phyloP scores from a whole-genome alignment of 2,329 filamentous ascomycete species.

The Phialophora tarda region DNA sequence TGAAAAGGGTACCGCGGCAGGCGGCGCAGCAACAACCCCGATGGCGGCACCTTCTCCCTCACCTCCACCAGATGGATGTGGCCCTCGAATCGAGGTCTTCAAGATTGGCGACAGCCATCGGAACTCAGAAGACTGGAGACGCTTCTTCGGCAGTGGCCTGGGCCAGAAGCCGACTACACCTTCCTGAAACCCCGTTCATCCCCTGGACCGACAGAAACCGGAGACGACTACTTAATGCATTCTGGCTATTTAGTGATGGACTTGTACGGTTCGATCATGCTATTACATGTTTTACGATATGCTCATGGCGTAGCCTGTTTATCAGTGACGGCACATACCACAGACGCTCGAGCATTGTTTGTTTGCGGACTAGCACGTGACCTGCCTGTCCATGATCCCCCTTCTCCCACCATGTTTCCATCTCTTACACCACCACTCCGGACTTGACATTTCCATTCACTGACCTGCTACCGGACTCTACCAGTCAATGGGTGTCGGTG shows the following conservation, averaged over 20 bases:
- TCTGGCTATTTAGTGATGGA: conserved; percentile 1
- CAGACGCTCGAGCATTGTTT: conserved; percentile 10
- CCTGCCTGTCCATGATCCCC: too few relatives aligned
- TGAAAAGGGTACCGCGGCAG: conserved; percentile 7
- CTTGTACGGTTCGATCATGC: background rate
- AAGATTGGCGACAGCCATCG: conserved; percentile 22
- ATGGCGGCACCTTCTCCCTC: background rate
- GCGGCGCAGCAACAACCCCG: background rate
- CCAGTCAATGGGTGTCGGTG: background rate
- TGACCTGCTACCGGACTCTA: background rate
- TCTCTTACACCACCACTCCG: background rate
- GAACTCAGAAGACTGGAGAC: conserved; percentile 34
- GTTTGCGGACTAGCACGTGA: conserved; percentile 6
- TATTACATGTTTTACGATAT: conserved; percentile 9
- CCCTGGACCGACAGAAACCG: conserved; percentile 9
- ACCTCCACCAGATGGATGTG: conserved; percentile 2
- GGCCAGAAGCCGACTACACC: background rate
- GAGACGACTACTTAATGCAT: background rate
- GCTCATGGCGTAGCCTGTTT: background rate
- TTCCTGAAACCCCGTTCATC: background rate
- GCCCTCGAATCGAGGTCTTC: conserved; percentile 10
- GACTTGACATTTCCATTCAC: background rate
- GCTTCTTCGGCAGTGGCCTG: conserved; percentile 30
- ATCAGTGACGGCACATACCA: background rate
- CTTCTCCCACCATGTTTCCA: background rate